These are phyloP conservation scores for Didymella exigua DNA, from an alignment of 2,329 filamentous ascomycete species.

Conservation along the genomic window DNA sequence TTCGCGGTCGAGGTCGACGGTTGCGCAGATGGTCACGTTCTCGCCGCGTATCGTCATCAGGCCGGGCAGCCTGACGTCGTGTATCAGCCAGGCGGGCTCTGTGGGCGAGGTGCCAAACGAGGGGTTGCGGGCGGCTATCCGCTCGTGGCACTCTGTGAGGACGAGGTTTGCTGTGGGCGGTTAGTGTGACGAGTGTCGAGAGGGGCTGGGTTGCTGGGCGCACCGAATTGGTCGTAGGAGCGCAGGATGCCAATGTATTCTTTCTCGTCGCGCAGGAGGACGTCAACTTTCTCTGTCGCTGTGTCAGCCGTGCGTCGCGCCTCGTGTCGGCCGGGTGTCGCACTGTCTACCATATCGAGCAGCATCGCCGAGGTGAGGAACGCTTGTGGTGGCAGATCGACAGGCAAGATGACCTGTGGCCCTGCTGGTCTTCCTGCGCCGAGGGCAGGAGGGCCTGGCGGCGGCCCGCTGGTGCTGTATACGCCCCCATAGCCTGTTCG, in stretches of 20 bases:
- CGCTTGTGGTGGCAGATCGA: constrained; percentile 82
- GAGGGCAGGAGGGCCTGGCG: constrained; percentile 55
- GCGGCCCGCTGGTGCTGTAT: constrained; percentile 50
- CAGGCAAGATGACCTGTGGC: constrained; percentile 36
- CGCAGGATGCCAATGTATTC: constrained; percentile 91
- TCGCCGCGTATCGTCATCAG: constrained; percentile 93
- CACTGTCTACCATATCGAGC: constrained; percentile 95
- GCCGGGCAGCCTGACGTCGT: constrained; percentile 82
- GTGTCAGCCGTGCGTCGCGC: constrained; percentile 21
- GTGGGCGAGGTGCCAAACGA: constrained; percentile 30
- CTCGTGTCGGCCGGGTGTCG: constrained; percentile 16
- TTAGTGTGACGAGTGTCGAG: constrained; percentile 12
- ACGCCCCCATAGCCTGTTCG: constrained; percentile 43
- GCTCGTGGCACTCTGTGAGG: constrained; percentile 88
- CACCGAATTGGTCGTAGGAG: constrained; percentile 98
- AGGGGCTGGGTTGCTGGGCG: not conserved
- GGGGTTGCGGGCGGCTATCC: constrained; percentile 72
- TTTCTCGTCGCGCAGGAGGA: constrained; percentile 88
- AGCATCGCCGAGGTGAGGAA: constrained; percentile 97
- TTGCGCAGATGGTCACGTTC: constrained; percentile 93
- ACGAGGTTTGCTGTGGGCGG: constrained; percentile 79
- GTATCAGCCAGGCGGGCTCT: constrained; percentile 64
- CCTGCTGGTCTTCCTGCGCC: constrained; percentile 33
- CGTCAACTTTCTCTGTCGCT: constrained; percentile 83
- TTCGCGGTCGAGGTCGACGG: constrained; percentile 96